Evolutionary conservation across 257 asterid species (phyloP), one percentile per base, ranked within the genome.

Genomic region (Nicotiana noctiflora): DNA sequence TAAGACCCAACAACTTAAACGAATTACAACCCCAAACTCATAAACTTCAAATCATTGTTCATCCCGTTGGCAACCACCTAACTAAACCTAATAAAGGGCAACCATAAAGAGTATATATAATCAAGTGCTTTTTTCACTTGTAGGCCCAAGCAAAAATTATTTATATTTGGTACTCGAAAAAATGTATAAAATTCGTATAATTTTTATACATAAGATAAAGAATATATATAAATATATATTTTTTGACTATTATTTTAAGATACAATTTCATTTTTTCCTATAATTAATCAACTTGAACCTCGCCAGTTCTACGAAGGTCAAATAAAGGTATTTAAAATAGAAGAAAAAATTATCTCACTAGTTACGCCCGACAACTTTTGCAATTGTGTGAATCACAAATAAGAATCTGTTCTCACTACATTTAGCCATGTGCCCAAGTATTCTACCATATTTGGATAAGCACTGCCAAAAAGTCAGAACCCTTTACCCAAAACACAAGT

Each of bases 361-460:
- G 14, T 72, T 34, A 72, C 46, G 56, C 32, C 11, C 57, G 12
- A 40, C 77, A 40, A 68, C 78, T 46, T 70, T 57, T 46, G 56
- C n/a, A 25, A 70, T 72, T 46, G 78, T 46, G 78, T 72, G 78
- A 72, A 72, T 46, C 14, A 46, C 60, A 72, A 72, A 14, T 32
- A 72, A 72, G 40, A 49, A 72, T 72, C 40, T 72, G 78, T 23
- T 72, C 40, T 23, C 60, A 72, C 78, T 23, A 46, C 60, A 72
- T 23, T 72, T 49, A 72, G 78, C 78, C 61, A 72, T 72, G 78
- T 46, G 78, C 78, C 59, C 40, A 72, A 72, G 60, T 46, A 46
- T 13, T 23, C 40, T 23, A 72, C 78, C 60, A 46, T 40, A 40
- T 72, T 46, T 72, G 60, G 60, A 72, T 72, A 72, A 72, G 78